Evolutionary conservation across 208 protist species (phyloP).

Genomic region (Leishmania martiniquensis): DNA sequence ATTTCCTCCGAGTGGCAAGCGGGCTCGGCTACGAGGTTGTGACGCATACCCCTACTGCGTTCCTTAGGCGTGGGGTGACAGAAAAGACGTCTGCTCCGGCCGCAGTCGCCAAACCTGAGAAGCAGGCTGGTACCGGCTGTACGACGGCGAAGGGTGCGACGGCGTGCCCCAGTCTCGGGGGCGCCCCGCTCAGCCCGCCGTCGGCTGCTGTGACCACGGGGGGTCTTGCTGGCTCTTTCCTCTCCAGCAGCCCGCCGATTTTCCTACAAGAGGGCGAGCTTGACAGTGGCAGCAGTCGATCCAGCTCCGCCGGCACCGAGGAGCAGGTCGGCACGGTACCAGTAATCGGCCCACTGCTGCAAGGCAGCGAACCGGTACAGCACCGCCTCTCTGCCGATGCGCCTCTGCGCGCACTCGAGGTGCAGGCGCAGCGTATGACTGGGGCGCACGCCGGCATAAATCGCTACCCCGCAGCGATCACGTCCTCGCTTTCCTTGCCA

Average conservation of each 20-base stretch:
- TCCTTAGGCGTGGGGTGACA: slow-evolving; percentile 13
- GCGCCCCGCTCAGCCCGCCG: background rate
- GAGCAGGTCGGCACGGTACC: slow-evolving; percentile 32
- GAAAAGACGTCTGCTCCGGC: background rate
- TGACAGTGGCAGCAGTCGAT: slow-evolving; percentile 28
- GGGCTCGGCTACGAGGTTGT: slow-evolving; percentile 58
- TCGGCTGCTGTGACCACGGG: background rate
- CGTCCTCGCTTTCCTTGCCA: background rate
- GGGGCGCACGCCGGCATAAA: background rate
- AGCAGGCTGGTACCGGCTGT: background rate
- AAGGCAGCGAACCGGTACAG: background rate
- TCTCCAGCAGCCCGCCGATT: background rate
- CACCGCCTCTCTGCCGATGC: background rate
- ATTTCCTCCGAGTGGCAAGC: slow-evolving; percentile 44
- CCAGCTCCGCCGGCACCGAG: slow-evolving; percentile 28
- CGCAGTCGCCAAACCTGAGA: slow-evolving; percentile 11
- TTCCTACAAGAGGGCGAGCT: background rate
- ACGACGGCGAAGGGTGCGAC: background rate
- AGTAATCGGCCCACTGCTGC: slow-evolving; percentile 28
- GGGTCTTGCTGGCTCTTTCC: background rate
- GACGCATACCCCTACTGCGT: slow-evolving; percentile 21
- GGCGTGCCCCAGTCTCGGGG: background rate
- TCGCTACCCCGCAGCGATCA: slow-evolving; percentile 6
- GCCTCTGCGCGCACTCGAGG: background rate
- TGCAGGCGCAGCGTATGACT: slow-evolving; percentile 8